Conservation (phyloP, 768 basidiomycete genomes). For the Tylopilus felleus region DNA sequence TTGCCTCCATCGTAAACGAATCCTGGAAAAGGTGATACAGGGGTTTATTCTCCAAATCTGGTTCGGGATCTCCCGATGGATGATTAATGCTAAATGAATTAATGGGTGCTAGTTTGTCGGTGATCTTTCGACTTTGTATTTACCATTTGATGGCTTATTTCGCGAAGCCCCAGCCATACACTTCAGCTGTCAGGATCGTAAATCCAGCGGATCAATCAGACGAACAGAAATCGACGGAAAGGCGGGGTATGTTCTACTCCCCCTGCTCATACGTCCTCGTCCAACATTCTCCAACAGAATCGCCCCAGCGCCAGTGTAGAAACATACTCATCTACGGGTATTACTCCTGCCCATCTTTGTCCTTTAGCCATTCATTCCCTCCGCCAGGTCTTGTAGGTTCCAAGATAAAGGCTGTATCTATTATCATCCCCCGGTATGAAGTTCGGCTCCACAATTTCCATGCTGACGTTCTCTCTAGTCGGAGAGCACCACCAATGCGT, state of each 20-base stretch:
- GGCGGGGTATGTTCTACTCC: conserved; percentile 49
- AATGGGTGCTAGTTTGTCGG: conserved; percentile 3
- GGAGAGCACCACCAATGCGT: conserved; percentile 27
- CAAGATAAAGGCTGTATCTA: conserved; percentile 85
- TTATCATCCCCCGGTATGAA: conserved; percentile 67
- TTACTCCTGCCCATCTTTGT: conserved; percentile 1
- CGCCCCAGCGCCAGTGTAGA: conserved; percentile 76
- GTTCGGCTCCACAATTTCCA: not conserved
- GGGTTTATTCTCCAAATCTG: not conserved
- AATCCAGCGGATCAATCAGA: conserved; percentile 46
- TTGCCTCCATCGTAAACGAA: no score
- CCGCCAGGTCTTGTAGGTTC: conserved; percentile 70
- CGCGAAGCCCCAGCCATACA: conserved; percentile 53
- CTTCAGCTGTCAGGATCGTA: conserved; percentile 69
- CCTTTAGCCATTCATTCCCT: not conserved
- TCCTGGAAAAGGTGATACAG: not conserved
- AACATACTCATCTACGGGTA: conserved; percentile 93
- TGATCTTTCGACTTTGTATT: conserved; percentile 4
- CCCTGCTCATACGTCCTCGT: not conserved
- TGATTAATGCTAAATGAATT: conserved; percentile 14
- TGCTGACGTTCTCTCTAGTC: conserved; percentile 20
- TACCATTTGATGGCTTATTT: conserved; percentile 63
- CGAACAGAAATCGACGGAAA: conserved; percentile 41
- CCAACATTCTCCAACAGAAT: conserved; percentile 41
- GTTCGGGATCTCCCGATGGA: conserved; percentile 15